A percentile compares a stretch with the other conserved stretches of the same genome.
These are phyloP conservation scores for Rosellinia necatrix DNA, from an alignment of 2,329 filamentous ascomycete genomes.

Conservation along the genomic window DNA sequence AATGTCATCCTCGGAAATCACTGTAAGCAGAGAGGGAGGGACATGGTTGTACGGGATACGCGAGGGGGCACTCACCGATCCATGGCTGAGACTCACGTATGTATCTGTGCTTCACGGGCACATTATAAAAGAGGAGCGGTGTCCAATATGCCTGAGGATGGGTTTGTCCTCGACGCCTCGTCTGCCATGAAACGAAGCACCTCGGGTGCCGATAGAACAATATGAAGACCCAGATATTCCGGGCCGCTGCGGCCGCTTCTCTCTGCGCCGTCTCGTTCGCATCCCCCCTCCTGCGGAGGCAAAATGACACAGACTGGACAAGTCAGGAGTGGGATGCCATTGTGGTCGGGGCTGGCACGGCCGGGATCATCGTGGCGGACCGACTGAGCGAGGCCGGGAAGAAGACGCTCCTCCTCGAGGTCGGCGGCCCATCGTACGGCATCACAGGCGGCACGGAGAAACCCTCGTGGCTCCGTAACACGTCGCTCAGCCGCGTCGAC, in stretches of 20 bases:
- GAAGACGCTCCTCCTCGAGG: conserved; percentile 56
- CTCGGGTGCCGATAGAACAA: too few species aligned
- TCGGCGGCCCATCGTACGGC: conserved; percentile 55
- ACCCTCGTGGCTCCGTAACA: conserved; percentile 54
- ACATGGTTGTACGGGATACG: too few species aligned
- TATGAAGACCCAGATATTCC: conserved; percentile 10
- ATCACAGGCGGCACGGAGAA: conserved; percentile 52
- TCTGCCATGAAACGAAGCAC: too few species aligned
- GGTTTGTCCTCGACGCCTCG: too few species aligned
- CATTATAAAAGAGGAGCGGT: too few species aligned
- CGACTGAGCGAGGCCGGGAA: conserved; percentile 56
- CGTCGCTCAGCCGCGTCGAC: conserved; percentile 55
- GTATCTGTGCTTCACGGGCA: too few species aligned
- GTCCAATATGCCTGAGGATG: too few species aligned
- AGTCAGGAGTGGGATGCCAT: conserved; percentile 43
- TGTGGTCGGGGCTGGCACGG: conserved; percentile 55
- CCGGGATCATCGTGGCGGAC: conserved; percentile 57
- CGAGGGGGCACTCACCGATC: too few species aligned
- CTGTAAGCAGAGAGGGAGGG: too few species aligned
- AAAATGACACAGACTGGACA: conserved; percentile 32
- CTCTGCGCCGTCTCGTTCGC: conserved; percentile 11
- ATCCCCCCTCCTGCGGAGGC: conserved; percentile 20
- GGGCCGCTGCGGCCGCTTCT: background rate
- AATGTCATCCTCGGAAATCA: too few species aligned
- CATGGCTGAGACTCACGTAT: too few species aligned